Evolutionary conservation across 2,329 filamentous ascomycete species (phyloP).

Genomic region (Scolecobasidium constrictum): DNA sequence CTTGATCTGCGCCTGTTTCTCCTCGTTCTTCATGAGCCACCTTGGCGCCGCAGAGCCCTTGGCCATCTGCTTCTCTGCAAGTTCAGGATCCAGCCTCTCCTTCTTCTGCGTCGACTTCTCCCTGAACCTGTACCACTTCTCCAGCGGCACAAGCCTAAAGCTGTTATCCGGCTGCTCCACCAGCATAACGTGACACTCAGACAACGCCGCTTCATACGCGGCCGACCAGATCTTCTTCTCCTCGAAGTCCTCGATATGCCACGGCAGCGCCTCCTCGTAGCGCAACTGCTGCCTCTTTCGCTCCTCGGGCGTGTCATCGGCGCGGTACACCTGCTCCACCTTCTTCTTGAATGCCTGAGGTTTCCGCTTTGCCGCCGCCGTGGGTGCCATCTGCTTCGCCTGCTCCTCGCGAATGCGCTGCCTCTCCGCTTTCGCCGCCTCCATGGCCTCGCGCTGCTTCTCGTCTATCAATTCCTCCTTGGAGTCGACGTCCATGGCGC

Average conservation of each 20-base stretch:
- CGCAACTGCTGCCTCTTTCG: slow-evolving; percentile 52
- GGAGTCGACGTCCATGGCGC: slow-evolving; percentile 41
- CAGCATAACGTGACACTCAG: slow-evolving; percentile 67
- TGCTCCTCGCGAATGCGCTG: slow-evolving; percentile 81
- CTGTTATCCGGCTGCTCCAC: slow-evolving; percentile 51
- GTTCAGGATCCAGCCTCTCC: slow-evolving; percentile 57
- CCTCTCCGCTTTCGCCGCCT: slow-evolving; percentile 58
- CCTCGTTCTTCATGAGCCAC: slow-evolving; percentile 63
- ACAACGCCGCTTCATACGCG: slow-evolving; percentile 79
- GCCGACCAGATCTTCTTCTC: slow-evolving; percentile 92
- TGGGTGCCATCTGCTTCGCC: slow-evolving; percentile 85
- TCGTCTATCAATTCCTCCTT: slow-evolving; percentile 60
- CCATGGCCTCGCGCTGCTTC: slow-evolving; percentile 48
- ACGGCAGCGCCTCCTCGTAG: slow-evolving; percentile 91
- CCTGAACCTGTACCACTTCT: slow-evolving; percentile 90
- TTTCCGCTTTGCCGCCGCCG: slow-evolving; percentile 56
- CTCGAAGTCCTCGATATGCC: slow-evolving; percentile 95
- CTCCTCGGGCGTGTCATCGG: slow-evolving; percentile 67
- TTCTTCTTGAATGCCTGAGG: slow-evolving; percentile 72
- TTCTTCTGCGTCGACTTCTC: slow-evolving; percentile 66
- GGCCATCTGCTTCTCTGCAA: slow-evolving; percentile 74
- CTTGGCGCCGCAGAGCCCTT: slow-evolving; percentile 66
- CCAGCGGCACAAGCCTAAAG: slow-evolving; percentile 80
- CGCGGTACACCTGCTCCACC: slow-evolving; percentile 72
- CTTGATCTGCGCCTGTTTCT: slow-evolving; percentile 31